Evolutionary conservation across 495 filamentous ascomycete genomes (phyloP).

Genomic region (Annulohypoxylon nitens): DNA sequence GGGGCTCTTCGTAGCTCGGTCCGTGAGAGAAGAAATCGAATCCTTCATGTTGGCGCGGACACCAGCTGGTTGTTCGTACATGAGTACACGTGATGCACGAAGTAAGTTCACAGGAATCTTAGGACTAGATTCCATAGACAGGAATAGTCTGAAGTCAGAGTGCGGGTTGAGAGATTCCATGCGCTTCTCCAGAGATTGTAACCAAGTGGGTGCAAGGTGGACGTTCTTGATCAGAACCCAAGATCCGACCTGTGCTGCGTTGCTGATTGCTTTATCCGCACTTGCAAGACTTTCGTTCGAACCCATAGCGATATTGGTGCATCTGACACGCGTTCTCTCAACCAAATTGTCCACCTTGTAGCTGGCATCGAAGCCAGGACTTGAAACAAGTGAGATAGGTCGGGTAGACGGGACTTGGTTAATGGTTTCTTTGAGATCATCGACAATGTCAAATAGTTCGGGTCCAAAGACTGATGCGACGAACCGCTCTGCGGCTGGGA

Average conservation of each 20-base stretch:
- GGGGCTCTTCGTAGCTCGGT: constrained; percentile 82
- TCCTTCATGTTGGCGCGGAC: constrained; percentile 99
- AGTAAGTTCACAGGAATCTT: constrained; percentile 98
- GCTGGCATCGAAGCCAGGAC: constrained; percentile 95
- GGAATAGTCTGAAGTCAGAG: constrained; percentile 92
- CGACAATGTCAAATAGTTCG: constrained; percentile 80
- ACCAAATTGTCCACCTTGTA: constrained; percentile 98
- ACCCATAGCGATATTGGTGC: constrained; percentile 98
- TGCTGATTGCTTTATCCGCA: constrained; percentile 94
- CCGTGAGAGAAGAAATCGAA: constrained; percentile 84
- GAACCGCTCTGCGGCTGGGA: constrained; percentile 91
- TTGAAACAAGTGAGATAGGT: constrained; percentile 92
- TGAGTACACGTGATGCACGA: constrained; percentile 91
- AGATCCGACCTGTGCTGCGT: constrained; percentile 89
- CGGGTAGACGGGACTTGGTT: constrained; percentile 84
- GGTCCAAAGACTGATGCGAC: constrained; percentile 90
- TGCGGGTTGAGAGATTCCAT: constrained; percentile 96
- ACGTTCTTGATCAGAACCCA: constrained; percentile 99
- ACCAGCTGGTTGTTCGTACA: constrained; percentile 98
- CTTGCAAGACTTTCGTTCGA: constrained; percentile 92
- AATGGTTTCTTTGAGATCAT: constrained; percentile 87
- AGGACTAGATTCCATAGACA: constrained; percentile 96
- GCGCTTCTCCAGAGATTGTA: constrained; percentile 96
- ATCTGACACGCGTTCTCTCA: constrained; percentile 80
- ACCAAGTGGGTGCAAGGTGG: constrained; percentile 93